Evolutionary conservation across 1,284 basidiomycete genomes (phyloP).

Genomic region (Agaricales sp.): DNA sequence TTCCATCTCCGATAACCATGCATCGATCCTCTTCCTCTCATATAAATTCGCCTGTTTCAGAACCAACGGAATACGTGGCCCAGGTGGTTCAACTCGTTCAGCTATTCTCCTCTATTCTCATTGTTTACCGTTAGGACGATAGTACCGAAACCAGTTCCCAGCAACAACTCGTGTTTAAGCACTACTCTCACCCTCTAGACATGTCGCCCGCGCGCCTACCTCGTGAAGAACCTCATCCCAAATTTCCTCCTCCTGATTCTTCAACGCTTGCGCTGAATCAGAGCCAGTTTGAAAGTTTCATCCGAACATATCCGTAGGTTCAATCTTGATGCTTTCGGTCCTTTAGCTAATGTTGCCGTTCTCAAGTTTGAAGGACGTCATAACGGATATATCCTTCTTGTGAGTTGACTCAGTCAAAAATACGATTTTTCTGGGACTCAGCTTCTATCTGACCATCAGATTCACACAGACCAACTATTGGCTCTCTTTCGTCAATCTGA

Average conservation of each 20-base stretch:
- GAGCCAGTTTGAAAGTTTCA: constrained; percentile 58
- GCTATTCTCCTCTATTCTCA: neutral
- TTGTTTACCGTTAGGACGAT: neutral
- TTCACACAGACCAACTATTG: constrained; percentile 43
- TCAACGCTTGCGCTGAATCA: constrained; percentile 34
- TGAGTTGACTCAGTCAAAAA: constrained; percentile 21
- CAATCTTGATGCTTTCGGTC: no score
- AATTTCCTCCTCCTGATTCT: constrained; percentile 26
- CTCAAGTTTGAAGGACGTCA: constrained; percentile 40
- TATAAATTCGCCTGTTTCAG: neutral
- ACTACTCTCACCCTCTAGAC: neutral
- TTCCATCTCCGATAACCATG: neutral
- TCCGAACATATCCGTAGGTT: constrained; percentile 36
- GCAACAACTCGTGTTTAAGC: neutral
- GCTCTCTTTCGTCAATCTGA: constrained; percentile 55
- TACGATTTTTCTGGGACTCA: constrained; percentile 2
- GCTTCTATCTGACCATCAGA: constrained; percentile 17
- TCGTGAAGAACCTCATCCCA: constrained; percentile 17
- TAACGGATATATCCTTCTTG: constrained; percentile 44
- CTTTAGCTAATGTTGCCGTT: constrained; percentile 8
- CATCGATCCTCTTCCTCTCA: neutral
- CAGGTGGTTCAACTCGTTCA: neutral
- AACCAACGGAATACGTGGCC: neutral
- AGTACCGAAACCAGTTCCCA: no score
- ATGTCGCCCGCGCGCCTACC: constrained; percentile 13